Evolutionary conservation across 2,329 filamentous ascomycete genomes (phyloP).

Genomic region (Onygenales sp.): DNA sequence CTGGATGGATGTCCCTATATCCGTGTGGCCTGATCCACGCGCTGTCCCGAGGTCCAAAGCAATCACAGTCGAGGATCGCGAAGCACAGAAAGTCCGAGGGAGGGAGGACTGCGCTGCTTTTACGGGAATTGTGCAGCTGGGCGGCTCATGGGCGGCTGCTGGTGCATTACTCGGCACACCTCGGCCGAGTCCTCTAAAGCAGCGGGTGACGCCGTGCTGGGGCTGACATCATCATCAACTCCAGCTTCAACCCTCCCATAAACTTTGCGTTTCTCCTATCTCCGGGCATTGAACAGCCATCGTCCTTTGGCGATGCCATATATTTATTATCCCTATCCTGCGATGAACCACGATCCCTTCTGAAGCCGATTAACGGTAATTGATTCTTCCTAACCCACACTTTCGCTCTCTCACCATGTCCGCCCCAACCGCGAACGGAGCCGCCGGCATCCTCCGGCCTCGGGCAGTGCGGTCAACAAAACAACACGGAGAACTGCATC

Average conservation of each 20-base stretch:
- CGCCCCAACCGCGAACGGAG: slow-evolving; percentile 16
- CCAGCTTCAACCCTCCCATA: not conserved
- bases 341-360: not conserved
- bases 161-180: no score
- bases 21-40: not conserved
- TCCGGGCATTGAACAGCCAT: not conserved
- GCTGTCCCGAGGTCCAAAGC: no score
- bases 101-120: no score
- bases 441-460: slow-evolving; percentile 7
- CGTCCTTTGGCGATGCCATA: not conserved
- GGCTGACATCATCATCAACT: slow-evolving; percentile 1
- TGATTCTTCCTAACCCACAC: not conserved
- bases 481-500: slow-evolving; percentile 1
- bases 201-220: not conserved
- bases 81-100: no score
- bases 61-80: no score
- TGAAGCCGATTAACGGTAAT: not conserved
- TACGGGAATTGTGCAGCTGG: no score
- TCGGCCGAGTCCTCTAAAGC: no score
- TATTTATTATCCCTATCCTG: not conserved
- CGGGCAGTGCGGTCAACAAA: slow-evolving; percentile 6
- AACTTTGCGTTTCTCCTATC: not conserved
- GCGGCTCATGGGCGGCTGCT: no score
- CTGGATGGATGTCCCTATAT: not conserved
- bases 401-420: slow-evolving; percentile 18